Evolutionary conservation across 768 basidiomycete species (phyloP), one percentile per base, ranked within the genome.

Genomic region (Kwoniella sp.): DNA sequence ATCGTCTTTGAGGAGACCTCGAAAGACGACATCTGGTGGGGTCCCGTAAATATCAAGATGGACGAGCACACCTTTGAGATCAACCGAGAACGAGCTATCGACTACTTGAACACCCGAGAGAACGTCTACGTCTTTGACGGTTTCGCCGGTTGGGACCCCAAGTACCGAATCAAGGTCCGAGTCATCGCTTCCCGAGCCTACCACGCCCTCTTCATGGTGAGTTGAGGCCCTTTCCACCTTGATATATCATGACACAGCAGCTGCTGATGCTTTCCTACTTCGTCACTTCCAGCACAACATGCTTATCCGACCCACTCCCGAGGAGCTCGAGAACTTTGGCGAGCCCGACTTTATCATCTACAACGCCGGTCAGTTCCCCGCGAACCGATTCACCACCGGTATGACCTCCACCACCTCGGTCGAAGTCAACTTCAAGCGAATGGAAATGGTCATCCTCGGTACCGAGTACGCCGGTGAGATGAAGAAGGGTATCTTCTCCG

Each of bases 401-500:
- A 98, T 98, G 96, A 95, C 92, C 67, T 96, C 93, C 11, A 92
- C 93, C 30, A 98, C 96, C 5, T 96, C 94, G 2, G 95, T 99
- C 55, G 95, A 97, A 84, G 92, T 99, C 85, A 99, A 99, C 87
- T 98, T 99, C 84, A 96, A 96, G 86, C 91, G 96, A 45, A 96
- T 93, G 93, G 96, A 99, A 83, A 99, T 99, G 96, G 95, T 99
- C 76, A 98, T 99, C 78, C 91, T 99, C 73, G 95, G 83, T 61
- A 95, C 93, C 28, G 93, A 97, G 80, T 97, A 97, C 78, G 93
- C 93, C 30, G 93, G 93, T 56, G 93, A 99, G 85, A 99, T 99
- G 96, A 99, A 99, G 85, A 99, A 99, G 87, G 96, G 96, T 78
- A 92, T 99, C 81, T 99, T 99, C 85, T 92, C 90, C 50, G 93